Evolutionary conservation across 768 basidiomycete genomes (phyloP).

Genomic region (Steccherinum ochraceum): DNA sequence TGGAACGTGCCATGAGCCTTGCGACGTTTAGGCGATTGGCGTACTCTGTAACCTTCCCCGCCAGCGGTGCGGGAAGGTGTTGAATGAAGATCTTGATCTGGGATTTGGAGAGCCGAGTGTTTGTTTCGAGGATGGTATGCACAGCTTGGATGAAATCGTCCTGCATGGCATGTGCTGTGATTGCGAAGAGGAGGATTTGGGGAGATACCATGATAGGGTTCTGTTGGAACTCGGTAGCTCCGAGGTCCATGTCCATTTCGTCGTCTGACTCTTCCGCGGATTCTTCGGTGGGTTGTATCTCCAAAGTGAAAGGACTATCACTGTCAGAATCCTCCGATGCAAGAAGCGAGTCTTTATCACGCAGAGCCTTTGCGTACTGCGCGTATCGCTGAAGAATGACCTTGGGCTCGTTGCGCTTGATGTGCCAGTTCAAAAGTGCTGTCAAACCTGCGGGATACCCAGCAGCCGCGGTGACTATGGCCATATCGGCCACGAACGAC

Average conservation of each 20-base stretch:
- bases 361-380: neutral
- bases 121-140: constrained; percentile 31
- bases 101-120: constrained; percentile 28
- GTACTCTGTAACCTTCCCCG: constrained; percentile 37
- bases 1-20: constrained; percentile 43
- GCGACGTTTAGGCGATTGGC: constrained; percentile 44
- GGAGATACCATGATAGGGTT: neutral
- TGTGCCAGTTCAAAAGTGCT: constrained; percentile 40
- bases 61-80: constrained; percentile 30
- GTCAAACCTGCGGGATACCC: constrained; percentile 42
- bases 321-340: too few relatives aligned
- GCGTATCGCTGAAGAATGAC: constrained; percentile 3
- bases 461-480: constrained; percentile 39
- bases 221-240: neutral
- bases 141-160: constrained; percentile 56
- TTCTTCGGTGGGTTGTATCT: too few relatives aligned
- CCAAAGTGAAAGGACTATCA: too few relatives aligned
- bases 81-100: constrained; percentile 34
- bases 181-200: constrained; percentile 41
- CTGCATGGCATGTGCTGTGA: constrained; percentile 56
- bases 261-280: too few relatives aligned
- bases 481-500: constrained; percentile 33
- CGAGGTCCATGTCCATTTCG: neutral
- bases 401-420: constrained; percentile 30
- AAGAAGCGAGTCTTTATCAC: neutral